Base-by-base conservation (phyloP, 768 basidiomycete species). In the Amanita jacksonii region DNA sequence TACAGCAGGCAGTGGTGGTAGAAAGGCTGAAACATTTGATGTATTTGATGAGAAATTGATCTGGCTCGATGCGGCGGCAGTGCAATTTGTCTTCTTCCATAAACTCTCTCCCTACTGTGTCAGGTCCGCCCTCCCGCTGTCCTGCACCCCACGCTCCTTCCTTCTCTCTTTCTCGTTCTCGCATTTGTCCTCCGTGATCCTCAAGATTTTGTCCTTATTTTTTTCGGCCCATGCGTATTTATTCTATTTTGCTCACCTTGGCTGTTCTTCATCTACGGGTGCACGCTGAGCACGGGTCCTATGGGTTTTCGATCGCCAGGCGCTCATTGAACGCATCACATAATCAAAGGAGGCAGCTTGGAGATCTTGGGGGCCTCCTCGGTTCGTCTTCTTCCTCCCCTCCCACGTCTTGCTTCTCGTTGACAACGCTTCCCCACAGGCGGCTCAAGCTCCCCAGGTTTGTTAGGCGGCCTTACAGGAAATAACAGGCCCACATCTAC, bases 201-300 rank as follows among this genome's bases (percentile, higher is more conserved):
- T 23, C 33, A n/a, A n/a, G n/a, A n/a, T n/a, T n/a, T n/a, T n/a
- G n/a, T n/a, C n/a, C 15, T 62, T n/a, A n/a, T n/a, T n/a, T n/a
- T n/a, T n/a, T n/a, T n/a, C n/a, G n/a, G 60, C 33, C 16, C 39
- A 47, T 63, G 38, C 52, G 50, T 54, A 48, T 57, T 53, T 58
- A 53, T 48, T 50, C 52, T 44, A 50, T 66, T 45, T 49, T 67
- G 28, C 41, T 60, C n/a, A 43, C 67, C 48, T 49, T 58, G 23
- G n/a, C n/a, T 31, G 41, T 60, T 46, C 48, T 64, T 31, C 25
- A 51, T 42, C 43, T 50, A 34, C 46, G 54, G 25, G 60, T 58
- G 42, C 54, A 56, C 16, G 68, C 69, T 0, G 54, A 62, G 36
- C 73, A 70, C 50, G 65, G 70, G 0, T 67, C 70, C n/a, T 43